phyloP scores from a whole-genome alignment of 139 green algal genomes.

The Chlamydomonas sp. region DNA sequence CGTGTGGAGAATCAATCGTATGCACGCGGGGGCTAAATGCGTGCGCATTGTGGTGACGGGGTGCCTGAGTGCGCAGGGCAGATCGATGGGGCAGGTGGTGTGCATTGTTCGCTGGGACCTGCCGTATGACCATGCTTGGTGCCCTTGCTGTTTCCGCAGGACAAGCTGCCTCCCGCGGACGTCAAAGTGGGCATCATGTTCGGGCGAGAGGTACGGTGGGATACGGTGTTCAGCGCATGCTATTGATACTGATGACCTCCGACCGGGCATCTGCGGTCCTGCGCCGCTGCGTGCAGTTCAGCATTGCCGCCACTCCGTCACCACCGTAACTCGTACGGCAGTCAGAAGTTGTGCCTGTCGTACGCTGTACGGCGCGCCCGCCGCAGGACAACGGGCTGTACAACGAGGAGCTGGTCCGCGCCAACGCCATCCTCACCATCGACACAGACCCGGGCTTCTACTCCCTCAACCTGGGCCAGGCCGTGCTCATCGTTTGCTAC shows the following conservation, averaged over 20 bases:
- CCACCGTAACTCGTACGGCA: no score
- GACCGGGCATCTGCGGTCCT: no score
- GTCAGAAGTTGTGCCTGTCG: no score
- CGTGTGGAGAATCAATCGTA: background rate
- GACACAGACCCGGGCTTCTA: constrained; percentile 31
- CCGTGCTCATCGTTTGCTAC: constrained; percentile 26
- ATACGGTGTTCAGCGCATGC: background rate
- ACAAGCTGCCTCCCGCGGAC: constrained; percentile 5
- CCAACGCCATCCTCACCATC: constrained; percentile 35
- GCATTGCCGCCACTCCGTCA: no score
- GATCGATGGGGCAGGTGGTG: no score
- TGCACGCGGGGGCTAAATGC: background rate
- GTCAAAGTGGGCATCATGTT: constrained; percentile 22
- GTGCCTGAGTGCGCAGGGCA: no score
- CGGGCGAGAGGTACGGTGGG: background rate
- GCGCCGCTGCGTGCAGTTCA: no score
- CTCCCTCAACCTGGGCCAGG: constrained; percentile 23
- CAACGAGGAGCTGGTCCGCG: constrained; percentile 30
- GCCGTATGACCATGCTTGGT: background rate
- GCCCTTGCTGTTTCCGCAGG: background rate
- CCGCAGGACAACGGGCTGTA: constrained; percentile 14
- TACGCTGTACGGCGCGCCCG: no score
- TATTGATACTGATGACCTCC: background rate
- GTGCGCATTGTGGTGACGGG: no score
- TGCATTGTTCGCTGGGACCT: no score